Evolutionary conservation across 1,139 yeast genomes (phyloP).

Genomic region (Lodderomyces orthopsilosis): DNA sequence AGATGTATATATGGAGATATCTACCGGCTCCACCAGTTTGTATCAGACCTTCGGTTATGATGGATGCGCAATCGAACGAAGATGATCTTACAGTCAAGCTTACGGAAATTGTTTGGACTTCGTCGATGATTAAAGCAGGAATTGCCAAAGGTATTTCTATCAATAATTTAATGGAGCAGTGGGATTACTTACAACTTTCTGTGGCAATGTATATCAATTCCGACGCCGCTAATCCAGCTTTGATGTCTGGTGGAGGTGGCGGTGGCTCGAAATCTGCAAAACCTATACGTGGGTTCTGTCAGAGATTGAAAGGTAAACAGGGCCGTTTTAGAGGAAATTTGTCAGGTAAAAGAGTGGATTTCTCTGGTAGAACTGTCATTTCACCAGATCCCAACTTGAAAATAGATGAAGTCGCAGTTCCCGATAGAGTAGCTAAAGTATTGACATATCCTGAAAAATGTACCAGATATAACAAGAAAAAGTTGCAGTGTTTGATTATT

Average conservation of each 20-base stretch:
- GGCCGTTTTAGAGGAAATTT: conserved; percentile 98
- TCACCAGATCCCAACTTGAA: conserved; percentile 97
- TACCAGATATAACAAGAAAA: conserved; percentile 79
- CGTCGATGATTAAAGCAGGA: conserved; percentile 89
- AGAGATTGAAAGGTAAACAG: conserved; percentile 95
- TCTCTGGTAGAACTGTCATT: conserved; percentile 96
- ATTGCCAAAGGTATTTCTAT: conserved; percentile 92
- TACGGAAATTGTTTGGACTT: conserved; percentile 96
- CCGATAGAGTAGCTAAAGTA: conserved; percentile 93
- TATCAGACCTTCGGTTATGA: conserved; percentile 93
- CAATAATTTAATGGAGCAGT: conserved; percentile 93
- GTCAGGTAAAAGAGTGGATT: conserved; percentile 98
- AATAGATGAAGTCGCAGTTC: conserved; percentile 97
- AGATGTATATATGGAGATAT: conserved; percentile 94
- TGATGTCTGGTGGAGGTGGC: conserved; percentile 58
- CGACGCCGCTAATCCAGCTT: conserved; percentile 85
- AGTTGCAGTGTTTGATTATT: conserved; percentile 66
- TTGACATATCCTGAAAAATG: conserved; percentile 95
- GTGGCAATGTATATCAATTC: conserved; percentile 98
- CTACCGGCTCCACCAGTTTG: conserved; percentile 99
- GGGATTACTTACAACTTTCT: conserved; percentile 95
- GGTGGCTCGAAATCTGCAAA: conserved; percentile 57
- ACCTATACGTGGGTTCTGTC: conserved; percentile 96
- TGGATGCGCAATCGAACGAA: conserved; percentile 94
- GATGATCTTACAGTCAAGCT: conserved; percentile 95